Evolutionary conservation across 495 filamentous ascomycete species (phyloP).

Genomic region (Aspergillus incahuasiensis): DNA sequence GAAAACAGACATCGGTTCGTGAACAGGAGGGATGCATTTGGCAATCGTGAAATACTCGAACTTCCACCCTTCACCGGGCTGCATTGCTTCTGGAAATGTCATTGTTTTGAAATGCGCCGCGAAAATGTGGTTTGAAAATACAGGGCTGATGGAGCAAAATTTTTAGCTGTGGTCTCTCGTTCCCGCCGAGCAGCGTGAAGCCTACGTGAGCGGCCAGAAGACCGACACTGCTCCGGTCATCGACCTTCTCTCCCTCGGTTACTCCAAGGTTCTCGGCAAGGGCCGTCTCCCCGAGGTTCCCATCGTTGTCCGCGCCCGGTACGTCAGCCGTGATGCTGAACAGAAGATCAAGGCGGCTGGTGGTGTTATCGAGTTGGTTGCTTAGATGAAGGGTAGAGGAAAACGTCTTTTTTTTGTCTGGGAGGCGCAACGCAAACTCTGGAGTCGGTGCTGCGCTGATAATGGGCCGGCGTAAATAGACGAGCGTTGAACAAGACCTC

Average conservation of each 20-base stretch:
- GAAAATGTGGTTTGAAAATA: too few relatives aligned
- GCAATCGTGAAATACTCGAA: neutral
- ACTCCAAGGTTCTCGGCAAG: slow-evolving; percentile 92
- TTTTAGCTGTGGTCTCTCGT: slow-evolving; percentile 75
- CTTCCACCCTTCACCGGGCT: too few relatives aligned
- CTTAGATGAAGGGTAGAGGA: slow-evolving; percentile 50
- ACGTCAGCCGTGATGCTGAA: slow-evolving; percentile 84
- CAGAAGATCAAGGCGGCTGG: slow-evolving; percentile 92
- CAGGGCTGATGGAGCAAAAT: slow-evolving; percentile 18
- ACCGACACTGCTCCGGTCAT: slow-evolving; percentile 83
- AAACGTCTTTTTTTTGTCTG: slow-evolving; percentile 22
- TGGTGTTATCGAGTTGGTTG: slow-evolving; percentile 86
- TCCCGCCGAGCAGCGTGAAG: slow-evolving; percentile 76
- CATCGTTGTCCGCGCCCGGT: slow-evolving; percentile 81
- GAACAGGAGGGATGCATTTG: neutral
- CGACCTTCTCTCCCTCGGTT: slow-evolving; percentile 86
- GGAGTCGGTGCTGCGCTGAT: slow-evolving; percentile 32
- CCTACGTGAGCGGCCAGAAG: slow-evolving; percentile 68
- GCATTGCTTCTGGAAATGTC: too few relatives aligned
- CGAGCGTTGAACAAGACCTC: slow-evolving; percentile 23
- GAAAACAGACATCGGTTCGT: neutral
- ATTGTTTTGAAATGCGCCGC: too few relatives aligned
- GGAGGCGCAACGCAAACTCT: slow-evolving; percentile 32
- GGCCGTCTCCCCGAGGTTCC: slow-evolving; percentile 81
- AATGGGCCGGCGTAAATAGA: slow-evolving; percentile 18